These are phyloP conservation scores for Cucumis cinereus DNA, from an alignment of 306 rosid species.

Conservation along the genomic window DNA sequence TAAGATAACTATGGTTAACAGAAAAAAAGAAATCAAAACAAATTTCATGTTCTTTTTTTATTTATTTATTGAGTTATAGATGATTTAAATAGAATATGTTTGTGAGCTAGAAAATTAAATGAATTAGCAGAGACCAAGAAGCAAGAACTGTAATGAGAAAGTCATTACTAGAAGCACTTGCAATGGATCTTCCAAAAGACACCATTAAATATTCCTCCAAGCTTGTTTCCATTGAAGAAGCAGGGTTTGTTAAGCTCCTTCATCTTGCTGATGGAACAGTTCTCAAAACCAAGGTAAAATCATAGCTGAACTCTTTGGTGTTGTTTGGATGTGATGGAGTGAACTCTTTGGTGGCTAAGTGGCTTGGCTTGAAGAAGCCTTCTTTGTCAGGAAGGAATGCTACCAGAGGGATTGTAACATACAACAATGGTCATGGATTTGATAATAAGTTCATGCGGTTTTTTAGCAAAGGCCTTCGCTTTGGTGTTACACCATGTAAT, in stretches of 20 bases:
- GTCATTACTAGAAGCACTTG: constrained; percentile 35
- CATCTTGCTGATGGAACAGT: constrained; percentile 52
- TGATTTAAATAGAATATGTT: not conserved
- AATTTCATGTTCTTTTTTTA: too few species aligned
- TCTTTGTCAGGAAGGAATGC: constrained; percentile 16
- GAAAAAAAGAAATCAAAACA: too few species aligned
- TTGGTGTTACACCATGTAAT: constrained; percentile 18
- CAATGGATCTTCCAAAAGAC: constrained; percentile 41
- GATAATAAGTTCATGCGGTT: constrained; percentile 7
- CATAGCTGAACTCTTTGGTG: too few species aligned
- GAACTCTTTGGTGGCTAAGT: constrained; percentile 9
- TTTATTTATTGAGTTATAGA: too few species aligned
- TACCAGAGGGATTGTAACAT: not conserved
- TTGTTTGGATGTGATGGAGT: constrained; percentile 17
- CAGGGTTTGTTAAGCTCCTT: constrained; percentile 24
- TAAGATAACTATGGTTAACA: too few species aligned
- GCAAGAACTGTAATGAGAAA: constrained; percentile 32
- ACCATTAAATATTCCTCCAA: constrained; percentile 46
- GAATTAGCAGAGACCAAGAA: constrained; percentile 21
- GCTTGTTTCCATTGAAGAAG: constrained; percentile 44
- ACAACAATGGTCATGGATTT: constrained; percentile 8
- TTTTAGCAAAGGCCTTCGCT: constrained; percentile 15
- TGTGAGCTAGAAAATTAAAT: not conserved
- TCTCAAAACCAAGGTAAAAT: constrained; percentile 34
- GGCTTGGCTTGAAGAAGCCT: constrained; percentile 9